phyloP scores from a whole-genome alignment of 371 early-diverging fungal genomes.

The Rhizopus arrhizus region DNA sequence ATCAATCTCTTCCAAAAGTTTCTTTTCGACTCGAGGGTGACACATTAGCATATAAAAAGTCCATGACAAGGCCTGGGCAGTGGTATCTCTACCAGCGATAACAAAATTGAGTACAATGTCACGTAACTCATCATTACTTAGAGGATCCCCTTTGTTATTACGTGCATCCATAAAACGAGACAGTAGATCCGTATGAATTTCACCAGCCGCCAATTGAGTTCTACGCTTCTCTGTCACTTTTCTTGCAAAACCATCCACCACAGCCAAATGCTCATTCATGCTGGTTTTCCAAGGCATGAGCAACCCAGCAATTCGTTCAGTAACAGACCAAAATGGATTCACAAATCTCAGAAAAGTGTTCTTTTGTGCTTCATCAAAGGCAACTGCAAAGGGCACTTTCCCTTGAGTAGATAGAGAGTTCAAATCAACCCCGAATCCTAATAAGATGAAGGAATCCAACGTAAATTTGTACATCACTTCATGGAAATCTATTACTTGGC shows the following conservation, averaged over 20 bases:
- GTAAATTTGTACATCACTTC: constrained; percentile 63
- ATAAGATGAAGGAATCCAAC: constrained; percentile 59
- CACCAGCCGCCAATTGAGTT: constrained; percentile 39
- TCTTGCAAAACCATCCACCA: constrained; percentile 54
- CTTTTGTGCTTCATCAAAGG: constrained; percentile 53
- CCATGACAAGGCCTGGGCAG: constrained; percentile 77
- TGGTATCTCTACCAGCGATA: constrained; percentile 70
- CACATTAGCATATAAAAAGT: constrained; percentile 62
- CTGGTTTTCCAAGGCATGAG: constrained; percentile 37
- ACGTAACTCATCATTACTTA: constrained; percentile 56
- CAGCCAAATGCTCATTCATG: constrained; percentile 46
- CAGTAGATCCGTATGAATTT: constrained; percentile 58
- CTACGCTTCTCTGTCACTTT: constrained; percentile 49
- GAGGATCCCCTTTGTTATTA: constrained; percentile 52
- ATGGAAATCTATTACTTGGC: constrained; percentile 58
- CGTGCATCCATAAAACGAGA: constrained; percentile 61
- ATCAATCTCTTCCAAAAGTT: constrained; percentile 61
- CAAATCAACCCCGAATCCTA: constrained; percentile 53
- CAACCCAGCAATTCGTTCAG: constrained; percentile 36
- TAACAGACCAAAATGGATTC: constrained; percentile 56
- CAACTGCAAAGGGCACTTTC: constrained; percentile 50
- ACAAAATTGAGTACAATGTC: constrained; percentile 76
- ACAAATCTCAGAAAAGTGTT: constrained; percentile 49
- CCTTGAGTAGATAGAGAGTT: constrained; percentile 35
- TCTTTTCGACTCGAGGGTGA: constrained; percentile 57